Base-by-base conservation (phyloP, 495 filamentous ascomycete genomes). In the Penicillium odoratum region DNA sequence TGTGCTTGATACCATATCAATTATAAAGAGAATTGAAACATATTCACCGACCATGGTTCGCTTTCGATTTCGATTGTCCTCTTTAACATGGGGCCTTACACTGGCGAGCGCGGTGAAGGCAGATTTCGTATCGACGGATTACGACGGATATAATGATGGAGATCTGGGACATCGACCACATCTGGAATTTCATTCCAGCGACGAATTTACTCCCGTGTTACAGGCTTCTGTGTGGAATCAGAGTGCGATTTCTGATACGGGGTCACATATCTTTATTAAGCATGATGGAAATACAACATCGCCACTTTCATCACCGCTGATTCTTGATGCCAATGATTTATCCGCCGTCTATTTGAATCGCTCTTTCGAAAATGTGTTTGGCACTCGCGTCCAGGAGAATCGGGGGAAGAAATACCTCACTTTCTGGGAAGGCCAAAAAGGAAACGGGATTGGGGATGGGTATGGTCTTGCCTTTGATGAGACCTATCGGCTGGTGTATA, bases 301-400 rank as follows among this genome's bases (percentile, higher is more conserved):
- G 26, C 59, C 63, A 3, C 59, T 66, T 51, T 48, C 63, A 31
- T 58, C 63, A 7, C 63, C 63, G 18, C 51, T 66, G 4, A 58
- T 66, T 21, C 40, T 66, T 11, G 59, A 60, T 16, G 51, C 59
- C 4, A 48, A 54, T 47, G 63, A 66, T 33, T 21, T 62, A 16
- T 60, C 59, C 48, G 63, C 63, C 11, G 59, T 66, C 7, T 66
- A 58, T 33, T 53, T 66, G 57, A 66, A 66, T 42, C 57, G 63
- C 3, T 48, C 57, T 3, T 66, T 62, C 36, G 36, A 62, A 36
- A 62, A 66, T 29, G 63, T 66, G 4, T 66, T 66, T 16, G 63
- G 63, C 6, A 66, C 59, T 9, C 61, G 61, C 5, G 31, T 64
- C 7, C 61, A 64, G 47, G 61, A 58, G 45, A 55, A 64, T 15